Evolutionary conservation across 2,329 filamentous ascomycete species (phyloP).

Genomic region (Calonectria crousiana): DNA sequence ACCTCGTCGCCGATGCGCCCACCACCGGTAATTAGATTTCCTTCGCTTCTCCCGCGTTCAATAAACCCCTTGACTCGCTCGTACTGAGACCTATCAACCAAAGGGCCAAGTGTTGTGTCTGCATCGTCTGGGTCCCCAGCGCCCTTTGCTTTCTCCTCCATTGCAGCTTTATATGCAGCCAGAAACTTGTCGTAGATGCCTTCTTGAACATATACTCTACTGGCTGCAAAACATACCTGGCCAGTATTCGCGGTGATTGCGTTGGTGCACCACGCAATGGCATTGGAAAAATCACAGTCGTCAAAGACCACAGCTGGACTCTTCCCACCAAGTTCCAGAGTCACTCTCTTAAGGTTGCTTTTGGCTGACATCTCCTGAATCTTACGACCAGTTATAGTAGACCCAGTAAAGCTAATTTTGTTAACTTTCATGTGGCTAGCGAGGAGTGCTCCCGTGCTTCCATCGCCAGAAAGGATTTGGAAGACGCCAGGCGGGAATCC

Average conservation of each 20-base stretch:
- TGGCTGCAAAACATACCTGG: slow-evolving; percentile 82
- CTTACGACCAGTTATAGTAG: slow-evolving; percentile 74
- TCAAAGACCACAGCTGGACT: slow-evolving; percentile 74
- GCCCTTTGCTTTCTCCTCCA: slow-evolving; percentile 66
- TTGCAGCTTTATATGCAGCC: slow-evolving; percentile 68
- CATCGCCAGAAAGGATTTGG: slow-evolving; percentile 49
- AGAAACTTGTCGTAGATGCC: slow-evolving; percentile 72
- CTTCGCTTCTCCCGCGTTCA: slow-evolving; percentile 54
- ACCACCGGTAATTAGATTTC: slow-evolving; percentile 53
- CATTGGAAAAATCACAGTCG: slow-evolving; percentile 73
- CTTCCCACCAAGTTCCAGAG: slow-evolving; percentile 80
- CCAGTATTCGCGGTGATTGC: slow-evolving; percentile 77
- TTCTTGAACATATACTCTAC: slow-evolving; percentile 76
- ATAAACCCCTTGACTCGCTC: slow-evolving; percentile 59
- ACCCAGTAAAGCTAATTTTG: slow-evolving; percentile 80
- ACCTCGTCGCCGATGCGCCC: slow-evolving; percentile 53
- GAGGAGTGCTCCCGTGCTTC: slow-evolving; percentile 28
- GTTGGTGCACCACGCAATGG: slow-evolving; percentile 56
- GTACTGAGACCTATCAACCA: slow-evolving; percentile 62
- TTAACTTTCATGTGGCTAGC: slow-evolving; percentile 31
- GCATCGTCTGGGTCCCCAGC: slow-evolving; percentile 72
- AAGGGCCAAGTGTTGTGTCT: slow-evolving; percentile 69
- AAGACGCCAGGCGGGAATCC: slow-evolving; percentile 60
- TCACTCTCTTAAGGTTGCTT: slow-evolving; percentile 75
- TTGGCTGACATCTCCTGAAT: slow-evolving; percentile 65